Conservation (phyloP, 257 asterid species). For the Solanum pimpinellifolium region DNA sequence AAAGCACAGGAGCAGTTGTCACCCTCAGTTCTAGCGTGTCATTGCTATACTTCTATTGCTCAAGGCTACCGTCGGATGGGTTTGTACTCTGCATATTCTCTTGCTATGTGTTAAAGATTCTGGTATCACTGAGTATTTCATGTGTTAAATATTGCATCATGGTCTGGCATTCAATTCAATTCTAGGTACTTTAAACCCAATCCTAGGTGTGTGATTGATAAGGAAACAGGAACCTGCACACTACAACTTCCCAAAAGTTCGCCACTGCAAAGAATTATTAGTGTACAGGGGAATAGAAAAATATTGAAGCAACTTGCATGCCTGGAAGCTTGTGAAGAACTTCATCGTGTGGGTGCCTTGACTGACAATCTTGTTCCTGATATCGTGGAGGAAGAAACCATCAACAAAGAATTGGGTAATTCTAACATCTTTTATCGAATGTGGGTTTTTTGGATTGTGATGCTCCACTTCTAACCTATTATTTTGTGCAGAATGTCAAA, state of each 20-base stretch:
- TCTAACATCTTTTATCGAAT: neutral
- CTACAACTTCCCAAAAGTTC: slow-evolving; percentile 61
- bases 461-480: neutral
- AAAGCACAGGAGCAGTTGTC: slow-evolving; percentile 56
- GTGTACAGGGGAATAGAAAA: slow-evolving; percentile 29
- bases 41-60: slow-evolving; percentile 62
- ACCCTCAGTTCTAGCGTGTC: slow-evolving; percentile 57
- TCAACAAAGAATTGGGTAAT: slow-evolving; percentile 33
- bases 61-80: slow-evolving; percentile 85
- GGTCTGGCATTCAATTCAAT: neutral
- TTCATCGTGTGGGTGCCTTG: slow-evolving; percentile 56
- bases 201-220: slow-evolving; percentile 38
- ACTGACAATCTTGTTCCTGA: slow-evolving; percentile 77
- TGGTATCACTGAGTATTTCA: neutral
- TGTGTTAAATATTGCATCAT: neutral
- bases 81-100: slow-evolving; percentile 10
- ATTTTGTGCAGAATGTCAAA: slow-evolving; percentile 23
- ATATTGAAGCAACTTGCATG: slow-evolving; percentile 59
- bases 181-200: slow-evolving; percentile 70
- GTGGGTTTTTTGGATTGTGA: neutral
- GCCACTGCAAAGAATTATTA: slow-evolving; percentile 30
- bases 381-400: slow-evolving; percentile 48
- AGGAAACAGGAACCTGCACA: slow-evolving; percentile 37
- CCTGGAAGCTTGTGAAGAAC: slow-evolving; percentile 77
- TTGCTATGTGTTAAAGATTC: neutral